phyloP scores from a whole-genome alignment of 495 filamentous ascomycete species.

The Penicillium goetzii region DNA sequence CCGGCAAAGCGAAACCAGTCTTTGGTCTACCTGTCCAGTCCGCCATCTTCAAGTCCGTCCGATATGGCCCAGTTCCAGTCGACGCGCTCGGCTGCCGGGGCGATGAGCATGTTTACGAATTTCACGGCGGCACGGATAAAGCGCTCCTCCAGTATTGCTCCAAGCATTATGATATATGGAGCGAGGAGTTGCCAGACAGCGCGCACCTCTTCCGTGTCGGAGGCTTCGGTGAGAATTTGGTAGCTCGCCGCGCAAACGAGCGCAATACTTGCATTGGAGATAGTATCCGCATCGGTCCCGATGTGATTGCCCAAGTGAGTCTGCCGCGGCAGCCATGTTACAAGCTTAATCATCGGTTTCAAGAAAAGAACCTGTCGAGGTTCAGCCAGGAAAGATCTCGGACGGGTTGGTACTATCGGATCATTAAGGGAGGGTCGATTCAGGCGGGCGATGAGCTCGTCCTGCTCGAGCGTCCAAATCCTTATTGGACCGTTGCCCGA shows the following conservation, averaged over 20 bases:
- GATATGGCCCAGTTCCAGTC: conserved; percentile 6
- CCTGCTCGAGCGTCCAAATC: conserved; percentile 6
- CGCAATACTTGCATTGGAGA: conserved; percentile 20
- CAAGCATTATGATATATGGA: conserved; percentile 14
- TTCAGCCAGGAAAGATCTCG: conserved; percentile 4
- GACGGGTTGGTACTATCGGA: conserved; percentile 22
- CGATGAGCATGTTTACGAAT: conserved; percentile 18
- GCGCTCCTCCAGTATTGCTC: conserved; percentile 17
- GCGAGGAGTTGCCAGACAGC: conserved; percentile 8
- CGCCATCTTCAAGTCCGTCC: conserved; percentile 15
- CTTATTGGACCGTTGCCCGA: conserved; percentile 12
- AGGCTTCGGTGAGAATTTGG: conserved; percentile 19
- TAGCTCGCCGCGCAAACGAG: conserved; percentile 10
- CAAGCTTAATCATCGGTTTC: conserved; percentile 21
- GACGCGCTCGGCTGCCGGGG: conserved; percentile 10
- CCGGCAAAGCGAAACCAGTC: conserved; percentile 10
- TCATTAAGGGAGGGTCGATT: conserved; percentile 9
- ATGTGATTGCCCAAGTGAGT: conserved; percentile 11
- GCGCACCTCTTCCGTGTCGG: conserved; percentile 2
- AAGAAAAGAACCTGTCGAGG: conserved; percentile 11
- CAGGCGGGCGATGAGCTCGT: conserved; percentile 14
- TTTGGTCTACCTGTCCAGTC: conserved; percentile 13
- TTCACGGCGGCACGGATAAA: conserved; percentile 22
- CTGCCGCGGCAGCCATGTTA: conserved; percentile 21
- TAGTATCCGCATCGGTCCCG: conserved; percentile 12